Evolutionary conservation across 176 grass and related monocot species (phyloP).

Genomic region (Zoysia pacifica): DNA sequence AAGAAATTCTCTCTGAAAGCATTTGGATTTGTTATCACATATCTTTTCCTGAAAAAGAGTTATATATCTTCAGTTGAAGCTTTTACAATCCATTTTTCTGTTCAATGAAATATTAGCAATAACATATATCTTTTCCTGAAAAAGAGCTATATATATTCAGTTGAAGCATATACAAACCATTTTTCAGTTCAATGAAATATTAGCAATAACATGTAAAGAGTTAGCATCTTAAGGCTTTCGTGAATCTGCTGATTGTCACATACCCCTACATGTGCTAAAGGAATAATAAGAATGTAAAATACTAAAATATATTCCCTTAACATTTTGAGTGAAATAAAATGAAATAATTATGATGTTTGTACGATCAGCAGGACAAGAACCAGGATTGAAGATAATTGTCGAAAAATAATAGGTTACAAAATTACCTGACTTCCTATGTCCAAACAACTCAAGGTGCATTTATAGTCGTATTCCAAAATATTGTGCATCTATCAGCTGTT

Average conservation of each 20-base stretch:
- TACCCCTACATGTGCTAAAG: background rate
- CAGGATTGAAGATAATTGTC: background rate
- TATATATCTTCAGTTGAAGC: background rate
- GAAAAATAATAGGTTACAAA: background rate
- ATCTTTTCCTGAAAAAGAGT: background rate
- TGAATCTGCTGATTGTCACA: background rate
- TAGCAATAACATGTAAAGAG: no score
- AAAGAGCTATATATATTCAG: no score
- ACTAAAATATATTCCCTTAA: no score
- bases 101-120: background rate
- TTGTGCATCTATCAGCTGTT: slow-evolving; percentile 92
- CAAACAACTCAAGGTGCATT: slow-evolving; percentile 75
- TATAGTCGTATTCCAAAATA: slow-evolving; percentile 94
- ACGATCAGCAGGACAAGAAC: background rate
- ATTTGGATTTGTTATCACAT: slow-evolving; percentile 22
- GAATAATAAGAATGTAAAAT: background rate
- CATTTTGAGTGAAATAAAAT: background rate
- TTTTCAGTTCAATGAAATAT: no score
- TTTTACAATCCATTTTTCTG: background rate
- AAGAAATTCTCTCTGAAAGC: slow-evolving; percentile 44
- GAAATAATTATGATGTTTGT: background rate
- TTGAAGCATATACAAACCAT: no score
- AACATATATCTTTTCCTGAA: no score
- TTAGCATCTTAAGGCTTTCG: no score
- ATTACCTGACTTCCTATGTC: slow-evolving; percentile 97